Percentiles rank a stretch among this genome's conserved stretches.
Evolutionary conservation across 108 stramenopile species (phyloP).

Genomic region (Discostella stelligeroides): DNA sequence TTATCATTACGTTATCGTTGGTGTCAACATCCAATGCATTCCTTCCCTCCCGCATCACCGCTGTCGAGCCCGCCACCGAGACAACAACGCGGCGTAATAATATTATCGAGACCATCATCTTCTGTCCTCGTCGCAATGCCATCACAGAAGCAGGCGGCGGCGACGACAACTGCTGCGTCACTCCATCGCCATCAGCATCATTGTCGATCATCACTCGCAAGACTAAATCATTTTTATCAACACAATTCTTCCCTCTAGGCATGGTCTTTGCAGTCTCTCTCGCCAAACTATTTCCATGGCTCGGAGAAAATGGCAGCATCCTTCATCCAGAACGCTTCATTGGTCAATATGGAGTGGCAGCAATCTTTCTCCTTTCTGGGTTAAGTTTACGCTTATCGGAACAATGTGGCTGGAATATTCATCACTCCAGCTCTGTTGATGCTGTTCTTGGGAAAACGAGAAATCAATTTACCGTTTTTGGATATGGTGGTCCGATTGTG

Average conservation of each 20-base stretch:
- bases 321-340: slow-evolving; percentile 83
- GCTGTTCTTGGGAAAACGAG: slow-evolving; percentile 66
- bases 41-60: background rate
- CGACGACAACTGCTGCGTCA: no score
- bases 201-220: no score
- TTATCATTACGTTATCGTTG: background rate
- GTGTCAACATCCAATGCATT: background rate
- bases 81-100: background rate
- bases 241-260: slow-evolving; percentile 84
- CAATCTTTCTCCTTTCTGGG: slow-evolving; percentile 88
- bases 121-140: background rate
- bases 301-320: slow-evolving; percentile 66
- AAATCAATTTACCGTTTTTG: slow-evolving; percentile 76
- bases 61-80: background rate
- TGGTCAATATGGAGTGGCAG: slow-evolving; percentile 82
- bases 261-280: slow-evolving; percentile 71
- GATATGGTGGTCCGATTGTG: slow-evolving; percentile 76
- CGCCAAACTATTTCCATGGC: slow-evolving; percentile 64
- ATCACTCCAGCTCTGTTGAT: slow-evolving; percentile 86
- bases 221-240: slow-evolving; percentile 52
- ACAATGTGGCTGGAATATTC: slow-evolving; percentile 85
- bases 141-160: no score
- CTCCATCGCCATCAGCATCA: no score
- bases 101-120: background rate
- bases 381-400: slow-evolving; percentile 76